Evolutionary conservation across 2,329 filamentous ascomycete genomes (phyloP), one percentile per base, ranked within the genome.

Genomic region (Ascochyta koolunga): DNA sequence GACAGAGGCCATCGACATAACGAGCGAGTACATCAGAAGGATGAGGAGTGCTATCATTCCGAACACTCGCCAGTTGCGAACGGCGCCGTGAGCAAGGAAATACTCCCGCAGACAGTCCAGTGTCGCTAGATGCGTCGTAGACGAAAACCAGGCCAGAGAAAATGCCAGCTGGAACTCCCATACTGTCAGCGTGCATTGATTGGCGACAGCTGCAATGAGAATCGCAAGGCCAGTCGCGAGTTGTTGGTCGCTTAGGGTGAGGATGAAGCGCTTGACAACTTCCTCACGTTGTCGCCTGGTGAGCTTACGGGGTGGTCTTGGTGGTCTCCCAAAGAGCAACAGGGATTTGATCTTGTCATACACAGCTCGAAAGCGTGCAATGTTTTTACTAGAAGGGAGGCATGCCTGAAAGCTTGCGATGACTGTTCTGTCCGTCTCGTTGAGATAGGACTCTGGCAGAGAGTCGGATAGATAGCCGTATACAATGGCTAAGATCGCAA

Each of bases 161-260:
- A 59, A 51, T 3, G 53, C 58, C 18, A 66, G 48, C 22, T 53
- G 36, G 33, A 61, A 62, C 5, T 65, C 59, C 25, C 55, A 49
- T 2, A 55, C 48, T 4, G 62, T 54, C 4, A 68, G 37, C 1
- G 47, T 60, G 36, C 64, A 64, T 27, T 56, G 56, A 10, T 64
- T 65, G n/a, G 51, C 38, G 13, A 61, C 39, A 16, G 55, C 57
- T 15, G 54, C 61, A 21, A 65, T 43, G 1, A 66, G 37, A n/a
- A 67, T 60, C 3, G 60, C 65, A 9, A 68, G 41, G 2, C 64
- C 62, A 7, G 60, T 60, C 11, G 45, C 59, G 13, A 67, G 59
- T 45, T 68, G 60, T 33, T 68, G 64, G 16, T 68, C 65, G 50
- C 65, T 68, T 11, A 71, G 48, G 10, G 60, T 45, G 9, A 70